phyloP scores from a whole-genome alignment of 176 grass and related monocot species.

The Coix lacrymajobi region DNA sequence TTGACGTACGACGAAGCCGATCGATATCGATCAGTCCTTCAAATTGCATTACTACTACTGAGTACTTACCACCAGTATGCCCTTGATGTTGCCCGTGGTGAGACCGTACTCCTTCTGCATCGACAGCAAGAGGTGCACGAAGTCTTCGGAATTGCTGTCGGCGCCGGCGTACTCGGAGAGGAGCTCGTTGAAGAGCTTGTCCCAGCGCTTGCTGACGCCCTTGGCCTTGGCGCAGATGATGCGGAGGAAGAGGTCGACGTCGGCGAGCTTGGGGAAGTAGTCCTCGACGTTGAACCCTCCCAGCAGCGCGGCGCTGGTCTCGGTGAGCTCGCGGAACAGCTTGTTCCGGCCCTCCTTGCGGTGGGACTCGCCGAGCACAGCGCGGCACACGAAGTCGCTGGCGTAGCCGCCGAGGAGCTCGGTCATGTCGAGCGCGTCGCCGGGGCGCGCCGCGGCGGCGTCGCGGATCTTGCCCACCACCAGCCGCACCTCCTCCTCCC shows the following conservation, averaged over 20 bases:
- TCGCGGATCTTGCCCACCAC: background rate
- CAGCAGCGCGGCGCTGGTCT: slow-evolving; percentile 13
- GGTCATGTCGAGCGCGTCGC: slow-evolving; percentile 19
- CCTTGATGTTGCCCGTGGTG: background rate
- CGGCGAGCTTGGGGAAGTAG: slow-evolving; percentile 11
- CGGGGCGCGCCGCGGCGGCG: background rate
- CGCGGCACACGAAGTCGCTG: slow-evolving; percentile 37
- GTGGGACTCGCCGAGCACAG: background rate
- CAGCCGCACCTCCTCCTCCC: background rate
- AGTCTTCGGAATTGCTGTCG: background rate
- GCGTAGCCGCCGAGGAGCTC: slow-evolving; percentile 16
- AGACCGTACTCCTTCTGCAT: background rate
- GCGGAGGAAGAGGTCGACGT: slow-evolving; percentile 1
- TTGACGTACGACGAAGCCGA: no score
- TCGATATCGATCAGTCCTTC: no score
- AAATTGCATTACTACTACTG: no score
- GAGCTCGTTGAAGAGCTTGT: slow-evolving; percentile 28
- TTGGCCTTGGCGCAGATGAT: slow-evolving; percentile 20
- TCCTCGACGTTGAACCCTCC: slow-evolving; percentile 35
- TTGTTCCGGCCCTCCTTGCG: background rate
- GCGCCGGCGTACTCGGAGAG: background rate
- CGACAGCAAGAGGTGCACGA: background rate
- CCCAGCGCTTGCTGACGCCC: slow-evolving; percentile 6
- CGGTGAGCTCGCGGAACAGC: slow-evolving; percentile 33
- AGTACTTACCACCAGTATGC: background rate